A percentile compares a stretch with the other conserved stretches of the same genome.
phyloP scores from a whole-genome alignment of 2,329 filamentous ascomycete genomes.

The Cytospora piceicola region DNA sequence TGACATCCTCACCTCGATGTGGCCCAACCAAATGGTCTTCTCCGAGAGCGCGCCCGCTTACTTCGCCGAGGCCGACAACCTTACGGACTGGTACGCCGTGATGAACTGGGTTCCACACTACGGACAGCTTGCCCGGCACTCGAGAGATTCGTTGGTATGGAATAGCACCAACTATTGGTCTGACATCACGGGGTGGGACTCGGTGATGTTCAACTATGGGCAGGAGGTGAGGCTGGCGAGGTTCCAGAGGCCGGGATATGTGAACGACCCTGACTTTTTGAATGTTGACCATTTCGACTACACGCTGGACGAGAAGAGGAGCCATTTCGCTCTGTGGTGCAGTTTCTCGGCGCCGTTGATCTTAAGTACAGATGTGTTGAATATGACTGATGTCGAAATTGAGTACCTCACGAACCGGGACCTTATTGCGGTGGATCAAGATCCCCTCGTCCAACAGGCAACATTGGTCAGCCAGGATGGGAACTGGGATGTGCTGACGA shows the following conservation, averaged over 20 bases:
- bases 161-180: conserved; percentile 46
- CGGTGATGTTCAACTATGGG: conserved; percentile 52
- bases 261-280: conserved; percentile 46
- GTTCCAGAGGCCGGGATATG: conserved; percentile 43
- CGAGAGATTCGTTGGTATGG: conserved; percentile 38
- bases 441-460: conserved; percentile 47
- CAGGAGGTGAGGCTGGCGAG: conserved; percentile 47
- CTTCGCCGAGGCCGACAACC: conserved; percentile 42
- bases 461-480: conserved; percentile 51
- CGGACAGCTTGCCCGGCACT: conserved; percentile 51
- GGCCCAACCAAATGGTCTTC: conserved; percentile 45
- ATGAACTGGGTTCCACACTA: conserved; percentile 48
- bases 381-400: conserved; percentile 40
- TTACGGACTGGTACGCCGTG: conserved; percentile 49
- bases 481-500: conserved; percentile 50
- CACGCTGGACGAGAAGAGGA: conserved; percentile 41
- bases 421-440: conserved; percentile 49
- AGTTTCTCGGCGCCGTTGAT: conserved; percentile 43
- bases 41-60: conserved; percentile 52
- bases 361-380: conserved; percentile 45
- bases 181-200: conserved; percentile 49
- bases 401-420: conserved; percentile 45
- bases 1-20: conserved; percentile 41
- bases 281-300: conserved; percentile 43
- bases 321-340: conserved; percentile 44